Base-by-base conservation (phyloP, 2,329 filamentous ascomycete genomes). In the Emericellopsis cladophorae region DNA sequence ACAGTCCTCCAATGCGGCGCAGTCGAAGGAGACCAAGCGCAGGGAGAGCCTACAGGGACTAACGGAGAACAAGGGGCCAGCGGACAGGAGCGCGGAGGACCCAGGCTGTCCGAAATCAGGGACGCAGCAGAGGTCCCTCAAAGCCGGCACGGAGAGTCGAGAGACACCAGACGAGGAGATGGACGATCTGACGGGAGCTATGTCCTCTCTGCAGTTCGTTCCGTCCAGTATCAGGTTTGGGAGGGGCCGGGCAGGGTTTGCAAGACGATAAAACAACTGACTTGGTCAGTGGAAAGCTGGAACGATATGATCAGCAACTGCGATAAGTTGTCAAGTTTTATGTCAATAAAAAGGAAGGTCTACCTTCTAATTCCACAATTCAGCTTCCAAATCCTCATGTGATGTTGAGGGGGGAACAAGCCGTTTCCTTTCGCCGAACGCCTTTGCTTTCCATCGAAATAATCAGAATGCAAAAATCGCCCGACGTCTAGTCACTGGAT, bases 151-250 rank as follows among this genome's bases (percentile, higher is more conserved):
- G 38, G 42, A 46, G 24, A 42, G 47, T 24, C 53, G 40, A 45
- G 48, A 54, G 18, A 45, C 47, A 29, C 49, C 48, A 11, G 70
- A 74, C 44, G 63, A 69, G 15, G 66, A 72, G 14, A 79, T 85
- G 70, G 74, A 79, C 36, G 71, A 72, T 40, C 62, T 89, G 5
- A 62, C 75, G 2, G 71, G 70, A 7, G 76, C 79, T 42, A 84
- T 89, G 79, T 84, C 81, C 1, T 67, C 80, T 4, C 61, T 89
- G 45, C 75, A 75, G 40, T 85, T 89, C 51, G 69, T 88, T 6
- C 84, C 84, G 15, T 66, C 68, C 16, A 81, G 74, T 49, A 62
- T 86, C 39, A 70, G 72, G 9, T 84, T 85, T 54, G 80, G 80
- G 12, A 68, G 73, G 43, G 68, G 68, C 37, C 69, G 67, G 43